Evolutionary conservation across 129 eudicot species (phyloP), one percentile per base, ranked within the genome.

Genomic region (Escallonia herrerae): DNA sequence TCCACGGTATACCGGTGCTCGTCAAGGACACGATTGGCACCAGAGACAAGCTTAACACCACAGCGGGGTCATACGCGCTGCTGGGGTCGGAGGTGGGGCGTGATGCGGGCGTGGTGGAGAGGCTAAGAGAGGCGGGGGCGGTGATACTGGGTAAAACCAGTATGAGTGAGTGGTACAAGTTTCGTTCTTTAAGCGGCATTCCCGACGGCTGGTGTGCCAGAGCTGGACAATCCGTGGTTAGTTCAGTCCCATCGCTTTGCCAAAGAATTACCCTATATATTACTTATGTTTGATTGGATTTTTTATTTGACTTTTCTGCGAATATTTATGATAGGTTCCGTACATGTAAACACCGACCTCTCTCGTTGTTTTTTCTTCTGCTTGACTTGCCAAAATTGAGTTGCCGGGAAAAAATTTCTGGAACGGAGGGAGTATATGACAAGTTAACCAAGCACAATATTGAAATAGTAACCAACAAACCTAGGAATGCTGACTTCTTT

Each of bases 151-250:
- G 84, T 6, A 79, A 79, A 46, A 71, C 77, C 13, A 74, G 84
- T 60, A n/a, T 79, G 51, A 74, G 84, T 46, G 84, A 79, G 71
- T 79, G 84, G 84, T 70, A 71, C 54, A 58, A 69, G 65, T 68
- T 79, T 69, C 56, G 84, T 5, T 70, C 72, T 13, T 15, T 74
- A 5, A 53, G 45, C 54, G 67, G 64, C 1, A 68, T 70, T 39
- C 80, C 76, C 3, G 62, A 74, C 64, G 80, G 84, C 12, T 79
- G 84, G 84, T 69, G 80, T 37, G 80, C 84, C 15, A 65, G 84
- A 42, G 52, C 55, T 22, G 84, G 84, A 3, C 84, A 74, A 65
- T 74, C 80, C n/a, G 43, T 59, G 84, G 80, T 74, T 6, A 51
- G 65, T 63, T 62, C 39, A 57, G 11, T 41, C 12, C 49, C 40